These are phyloP conservation scores for Cladosporium sp. DNA, from an alignment of 2,329 filamentous ascomycete genomes.

Conservation along the genomic window DNA sequence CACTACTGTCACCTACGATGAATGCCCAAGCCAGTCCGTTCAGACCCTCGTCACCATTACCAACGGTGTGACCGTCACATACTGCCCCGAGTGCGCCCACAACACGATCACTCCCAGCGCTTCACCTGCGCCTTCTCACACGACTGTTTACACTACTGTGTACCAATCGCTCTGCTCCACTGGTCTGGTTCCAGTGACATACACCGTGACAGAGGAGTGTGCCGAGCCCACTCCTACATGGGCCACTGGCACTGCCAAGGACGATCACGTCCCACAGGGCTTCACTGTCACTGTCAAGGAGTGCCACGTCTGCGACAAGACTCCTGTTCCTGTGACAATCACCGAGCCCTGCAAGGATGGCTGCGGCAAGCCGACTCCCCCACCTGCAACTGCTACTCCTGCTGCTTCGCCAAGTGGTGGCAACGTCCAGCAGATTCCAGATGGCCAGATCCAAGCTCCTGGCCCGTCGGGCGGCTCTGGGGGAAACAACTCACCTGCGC, in stretches of 20 bases:
- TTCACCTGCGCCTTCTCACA: conserved; percentile 29
- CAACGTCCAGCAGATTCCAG: conserved; percentile 21
- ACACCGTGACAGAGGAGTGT: conserved; percentile 42
- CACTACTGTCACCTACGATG: conserved; percentile 36
- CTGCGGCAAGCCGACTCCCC: conserved; percentile 21
- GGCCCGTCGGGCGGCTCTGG: conserved; percentile 21
- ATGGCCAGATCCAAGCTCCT: conserved; percentile 25
- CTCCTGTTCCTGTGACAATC: conserved; percentile 35
- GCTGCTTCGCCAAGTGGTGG: conserved; percentile 17
- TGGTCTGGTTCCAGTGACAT: conserved; percentile 34
- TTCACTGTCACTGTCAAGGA: conserved; percentile 38
- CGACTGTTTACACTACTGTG: conserved; percentile 40
- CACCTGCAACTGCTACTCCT: conserved; percentile 18
- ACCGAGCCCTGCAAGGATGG: conserved; percentile 38
- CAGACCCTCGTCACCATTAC: conserved; percentile 39
- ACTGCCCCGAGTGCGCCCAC: conserved; percentile 37
- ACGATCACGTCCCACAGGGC: conserved; percentile 35
- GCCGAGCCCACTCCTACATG: conserved; percentile 37
- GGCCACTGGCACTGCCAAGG: conserved; percentile 31
- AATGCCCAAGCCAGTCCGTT: conserved; percentile 34
- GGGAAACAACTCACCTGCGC: conserved; percentile 13
- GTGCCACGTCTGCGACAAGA: conserved; percentile 35
- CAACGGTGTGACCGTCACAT: conserved; percentile 38
- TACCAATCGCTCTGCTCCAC: conserved; percentile 39
- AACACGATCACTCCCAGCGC: conserved; percentile 18